Conservation (phyloP, 2,329 filamentous ascomycete species). For the Exophiala lecanii-corni region DNA sequence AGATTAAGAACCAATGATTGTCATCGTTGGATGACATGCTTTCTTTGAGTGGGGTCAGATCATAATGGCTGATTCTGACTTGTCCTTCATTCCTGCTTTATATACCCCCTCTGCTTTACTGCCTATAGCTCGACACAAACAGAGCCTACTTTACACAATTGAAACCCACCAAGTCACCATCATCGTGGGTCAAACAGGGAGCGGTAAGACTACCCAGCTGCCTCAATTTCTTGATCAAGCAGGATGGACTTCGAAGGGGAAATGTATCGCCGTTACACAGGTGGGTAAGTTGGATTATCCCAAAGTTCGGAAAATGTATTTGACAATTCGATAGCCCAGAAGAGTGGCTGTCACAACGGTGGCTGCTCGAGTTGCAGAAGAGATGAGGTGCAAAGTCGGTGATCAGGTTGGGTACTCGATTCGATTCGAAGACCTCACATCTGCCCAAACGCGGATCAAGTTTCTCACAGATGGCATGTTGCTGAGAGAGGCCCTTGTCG, state of each 20-base stretch:
- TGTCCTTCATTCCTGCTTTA: conserved; percentile 65
- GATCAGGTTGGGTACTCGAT: conserved; percentile 94
- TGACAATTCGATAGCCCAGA: conserved; percentile 58
- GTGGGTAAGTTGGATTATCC: conserved; percentile 56
- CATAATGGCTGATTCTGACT: conserved; percentile 19
- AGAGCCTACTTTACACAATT: conserved; percentile 76
- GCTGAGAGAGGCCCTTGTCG: conserved; percentile 85
- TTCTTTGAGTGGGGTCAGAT: too few relatives aligned
- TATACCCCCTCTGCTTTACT: conserved; percentile 81
- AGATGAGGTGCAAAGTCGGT: conserved; percentile 78
- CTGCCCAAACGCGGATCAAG: conserved; percentile 79
- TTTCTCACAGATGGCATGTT: conserved; percentile 92
- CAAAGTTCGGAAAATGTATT: conserved; percentile 16
- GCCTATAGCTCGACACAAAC: conserved; percentile 78
- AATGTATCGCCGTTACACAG: conserved; percentile 84
- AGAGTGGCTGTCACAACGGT: conserved; percentile 89
- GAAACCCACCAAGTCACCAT: conserved; percentile 82
- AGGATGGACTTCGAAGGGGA: conserved; percentile 83
- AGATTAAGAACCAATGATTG: too few relatives aligned
- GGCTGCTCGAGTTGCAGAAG: conserved; percentile 81
- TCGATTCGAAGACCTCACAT: conserved; percentile 85
- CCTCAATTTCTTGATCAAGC: conserved; percentile 84
- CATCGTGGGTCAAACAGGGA: conserved; percentile 88
- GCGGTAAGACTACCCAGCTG: conserved; percentile 92
- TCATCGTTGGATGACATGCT: too few relatives aligned